Conservation (phyloP, 2,329 filamentous ascomycete species). For the Microdochium nivale region DNA sequence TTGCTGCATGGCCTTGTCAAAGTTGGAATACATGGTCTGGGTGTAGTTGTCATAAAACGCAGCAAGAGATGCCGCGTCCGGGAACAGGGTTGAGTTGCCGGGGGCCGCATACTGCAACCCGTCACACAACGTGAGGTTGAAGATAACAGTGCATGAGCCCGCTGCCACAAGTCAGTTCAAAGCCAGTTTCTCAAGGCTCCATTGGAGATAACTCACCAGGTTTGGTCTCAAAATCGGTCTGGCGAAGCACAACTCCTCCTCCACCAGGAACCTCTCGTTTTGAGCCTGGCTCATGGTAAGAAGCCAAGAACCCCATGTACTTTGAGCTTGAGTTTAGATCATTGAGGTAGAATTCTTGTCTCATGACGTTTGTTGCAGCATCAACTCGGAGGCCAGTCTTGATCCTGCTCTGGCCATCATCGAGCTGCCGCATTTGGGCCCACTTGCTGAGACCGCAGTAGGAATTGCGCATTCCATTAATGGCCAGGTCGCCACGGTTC, state of each 20-base stretch:
- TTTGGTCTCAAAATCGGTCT: slow-evolving; percentile 71
- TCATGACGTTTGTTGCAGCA: slow-evolving; percentile 42
- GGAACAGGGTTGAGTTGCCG: slow-evolving; percentile 58
- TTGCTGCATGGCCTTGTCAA: slow-evolving; percentile 74
- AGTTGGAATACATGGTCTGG: slow-evolving; percentile 60
- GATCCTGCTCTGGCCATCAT: slow-evolving; percentile 43
- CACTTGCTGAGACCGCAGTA: slow-evolving; percentile 69
- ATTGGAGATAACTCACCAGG: slow-evolving; percentile 44
- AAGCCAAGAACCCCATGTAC: slow-evolving; percentile 68
- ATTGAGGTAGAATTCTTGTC: slow-evolving; percentile 81
- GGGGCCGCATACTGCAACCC: slow-evolving; percentile 89
- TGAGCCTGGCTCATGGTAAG: slow-evolving; percentile 31
- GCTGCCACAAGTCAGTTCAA: slow-evolving; percentile 4
- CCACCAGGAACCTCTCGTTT: slow-evolving; percentile 47
- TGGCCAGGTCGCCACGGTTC: slow-evolving; percentile 46
- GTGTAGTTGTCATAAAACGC: slow-evolving; percentile 74
- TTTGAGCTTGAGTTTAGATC: slow-evolving; percentile 62
- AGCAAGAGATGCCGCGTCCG: slow-evolving; percentile 52
- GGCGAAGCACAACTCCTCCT: slow-evolving; percentile 67
- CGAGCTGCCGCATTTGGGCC: slow-evolving; percentile 53
- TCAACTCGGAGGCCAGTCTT: slow-evolving; percentile 12
- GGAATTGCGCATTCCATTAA: slow-evolving; percentile 67
- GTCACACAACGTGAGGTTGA: slow-evolving; percentile 80
- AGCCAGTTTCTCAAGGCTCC: slow-evolving; percentile 1
- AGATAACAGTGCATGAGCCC: slow-evolving; percentile 66